Percentiles rank a stretch among this genome's conserved stretches.
Evolutionary conservation across 2,329 filamentous ascomycete genomes (phyloP).

Genomic region (Paraphoma sp.): DNA sequence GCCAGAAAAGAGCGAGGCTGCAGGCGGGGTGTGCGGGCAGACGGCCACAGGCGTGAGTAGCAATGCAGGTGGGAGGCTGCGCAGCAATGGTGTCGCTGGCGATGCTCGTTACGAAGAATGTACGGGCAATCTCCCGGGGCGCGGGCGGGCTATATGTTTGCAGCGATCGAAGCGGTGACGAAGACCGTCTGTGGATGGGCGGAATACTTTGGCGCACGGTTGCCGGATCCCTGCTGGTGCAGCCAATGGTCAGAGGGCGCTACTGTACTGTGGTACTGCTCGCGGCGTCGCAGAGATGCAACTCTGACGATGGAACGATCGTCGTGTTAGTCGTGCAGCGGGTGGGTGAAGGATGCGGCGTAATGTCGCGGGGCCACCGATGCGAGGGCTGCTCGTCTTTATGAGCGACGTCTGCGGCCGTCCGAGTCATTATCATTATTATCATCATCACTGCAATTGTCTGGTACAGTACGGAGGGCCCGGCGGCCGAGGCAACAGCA

Average conservation of each 20-base stretch:
- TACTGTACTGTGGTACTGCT: constrained; percentile 27
- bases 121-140: constrained; percentile 20
- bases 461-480: not conserved
- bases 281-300: constrained; percentile 31
- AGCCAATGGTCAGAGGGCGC: constrained; percentile 29
- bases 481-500: constrained; percentile 7
- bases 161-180: constrained; percentile 33
- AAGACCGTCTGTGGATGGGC: constrained; percentile 18
- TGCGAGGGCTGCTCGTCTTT: not conserved
- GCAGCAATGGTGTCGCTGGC: constrained; percentile 7
- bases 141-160: constrained; percentile 28
- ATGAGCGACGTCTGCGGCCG: not conserved
- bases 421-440: no score
- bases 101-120: constrained; percentile 10
- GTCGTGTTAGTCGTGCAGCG: constrained; percentile 6
- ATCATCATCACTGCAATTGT: not conserved
- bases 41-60: no score
- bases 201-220: constrained; percentile 20
- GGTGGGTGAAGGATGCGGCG: constrained; percentile 2
- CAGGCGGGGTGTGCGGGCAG: not conserved
- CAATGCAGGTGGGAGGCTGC: not conserved
- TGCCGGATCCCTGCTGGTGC: constrained; percentile 5
- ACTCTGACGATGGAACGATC: constrained; percentile 31
- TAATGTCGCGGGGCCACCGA: not conserved
- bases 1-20: constrained; percentile 22